These are phyloP conservation scores for Plantago elongata DNA, from an alignment of 257 asterid genomes.

Conservation along the genomic window DNA sequence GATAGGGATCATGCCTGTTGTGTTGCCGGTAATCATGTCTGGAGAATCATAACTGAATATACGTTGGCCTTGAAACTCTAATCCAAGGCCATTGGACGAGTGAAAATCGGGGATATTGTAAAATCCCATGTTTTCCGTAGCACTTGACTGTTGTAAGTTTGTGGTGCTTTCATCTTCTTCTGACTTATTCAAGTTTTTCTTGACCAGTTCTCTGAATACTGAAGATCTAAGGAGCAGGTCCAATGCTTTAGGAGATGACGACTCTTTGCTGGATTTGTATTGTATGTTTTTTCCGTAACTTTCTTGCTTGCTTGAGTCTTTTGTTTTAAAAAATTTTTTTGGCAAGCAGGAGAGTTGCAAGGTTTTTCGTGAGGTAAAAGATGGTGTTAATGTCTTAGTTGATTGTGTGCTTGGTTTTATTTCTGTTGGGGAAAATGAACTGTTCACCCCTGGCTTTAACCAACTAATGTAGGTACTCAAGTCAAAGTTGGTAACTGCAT, in stretches of 20 bases:
- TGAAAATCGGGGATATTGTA: not conserved
- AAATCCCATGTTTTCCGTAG: not conserved
- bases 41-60: constrained; percentile 23
- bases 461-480: constrained; percentile 38
- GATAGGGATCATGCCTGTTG: constrained; percentile 18
- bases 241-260: constrained; percentile 39
- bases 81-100: constrained; percentile 4
- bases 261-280: constrained; percentile 15
- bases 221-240: constrained; percentile 35
- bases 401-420: constrained; percentile 20
- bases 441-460: constrained; percentile 23
- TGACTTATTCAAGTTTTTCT: constrained; percentile 31
- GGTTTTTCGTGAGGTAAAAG: constrained; percentile 14
- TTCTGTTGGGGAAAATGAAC: constrained; percentile 26
- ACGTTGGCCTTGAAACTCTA: constrained; percentile 9
- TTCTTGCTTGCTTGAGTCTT: constrained; percentile 26
- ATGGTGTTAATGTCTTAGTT: constrained; percentile 19
- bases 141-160: constrained; percentile 16
- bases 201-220: constrained; percentile 37
- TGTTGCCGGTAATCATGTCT: constrained; percentile 19
- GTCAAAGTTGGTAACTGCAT: constrained; percentile 37
- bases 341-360: constrained; percentile 23
- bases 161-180: constrained; percentile 23
- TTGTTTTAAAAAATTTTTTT: constrained; percentile 29
- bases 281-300: constrained; percentile 29